phyloP scores from a whole-genome alignment of 148 eudicot genomes.

The Rhododendron griersonianum region DNA sequence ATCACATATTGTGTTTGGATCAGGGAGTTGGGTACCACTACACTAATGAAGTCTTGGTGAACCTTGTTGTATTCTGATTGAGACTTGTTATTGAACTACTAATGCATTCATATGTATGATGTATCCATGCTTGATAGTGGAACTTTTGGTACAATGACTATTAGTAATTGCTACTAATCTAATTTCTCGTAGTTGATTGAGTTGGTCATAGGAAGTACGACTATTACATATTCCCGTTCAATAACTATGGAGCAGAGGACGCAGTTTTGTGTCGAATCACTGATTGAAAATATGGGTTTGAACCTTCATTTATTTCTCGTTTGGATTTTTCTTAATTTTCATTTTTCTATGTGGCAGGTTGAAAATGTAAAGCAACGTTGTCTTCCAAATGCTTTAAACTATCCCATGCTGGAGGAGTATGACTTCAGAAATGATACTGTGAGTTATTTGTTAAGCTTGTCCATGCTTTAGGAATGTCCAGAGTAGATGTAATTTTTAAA shows the following conservation, averaged over 20 bases:
- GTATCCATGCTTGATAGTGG: background rate
- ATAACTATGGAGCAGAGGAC: background rate
- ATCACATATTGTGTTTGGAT: background rate
- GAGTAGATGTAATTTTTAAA: background rate
- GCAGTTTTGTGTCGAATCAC: background rate
- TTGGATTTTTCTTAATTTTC: background rate
- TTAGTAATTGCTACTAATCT: background rate
- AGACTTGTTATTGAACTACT: background rate
- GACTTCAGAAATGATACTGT: slow-evolving; percentile 96
- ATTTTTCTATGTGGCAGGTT: slow-evolving; percentile 47
- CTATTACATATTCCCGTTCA: background rate
- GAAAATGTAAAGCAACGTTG: slow-evolving; percentile 96
- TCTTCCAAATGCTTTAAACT: slow-evolving; percentile 89
- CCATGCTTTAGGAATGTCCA: background rate
- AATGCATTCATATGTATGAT: background rate
- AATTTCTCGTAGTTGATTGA: background rate
- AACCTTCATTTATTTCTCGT: background rate
- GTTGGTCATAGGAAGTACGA: background rate
- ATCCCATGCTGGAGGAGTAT: slow-evolving; percentile 99
- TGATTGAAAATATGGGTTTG: background rate
- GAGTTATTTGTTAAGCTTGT: slow-evolving; percentile 24
- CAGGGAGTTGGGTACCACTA: background rate
- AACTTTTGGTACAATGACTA: background rate
- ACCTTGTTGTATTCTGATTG: background rate
- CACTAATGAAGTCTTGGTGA: background rate